phyloP scores from a whole-genome alignment of 2,329 filamentous ascomycete genomes.

The Aspergillus sp. region DNA sequence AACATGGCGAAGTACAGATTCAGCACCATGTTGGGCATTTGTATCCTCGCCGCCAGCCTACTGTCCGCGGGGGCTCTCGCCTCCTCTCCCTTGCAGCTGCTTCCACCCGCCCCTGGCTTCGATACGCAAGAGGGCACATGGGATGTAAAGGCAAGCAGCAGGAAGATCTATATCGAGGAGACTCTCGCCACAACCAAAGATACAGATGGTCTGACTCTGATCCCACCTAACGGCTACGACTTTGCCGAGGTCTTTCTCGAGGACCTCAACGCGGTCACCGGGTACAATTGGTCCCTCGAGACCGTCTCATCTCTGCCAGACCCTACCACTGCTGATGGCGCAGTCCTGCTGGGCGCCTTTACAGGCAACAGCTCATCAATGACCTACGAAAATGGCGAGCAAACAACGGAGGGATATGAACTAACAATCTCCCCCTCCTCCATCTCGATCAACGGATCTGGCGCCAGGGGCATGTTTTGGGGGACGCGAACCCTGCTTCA shows the following conservation, averaged over 20 bases:
- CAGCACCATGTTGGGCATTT: not conserved
- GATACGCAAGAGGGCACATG: not conserved
- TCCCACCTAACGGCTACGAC: constrained; percentile 55
- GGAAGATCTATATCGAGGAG: constrained; percentile 45
- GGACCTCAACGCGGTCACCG: constrained; percentile 50
- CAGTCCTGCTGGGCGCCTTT: constrained; percentile 47
- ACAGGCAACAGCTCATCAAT: constrained; percentile 29
- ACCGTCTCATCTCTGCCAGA: constrained; percentile 36
- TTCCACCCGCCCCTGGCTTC: constrained; percentile 1
- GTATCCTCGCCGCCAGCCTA: not conserved
- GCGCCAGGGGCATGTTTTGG: constrained; percentile 63
- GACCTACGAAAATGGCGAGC: constrained; percentile 53
- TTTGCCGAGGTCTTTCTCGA: constrained; percentile 54
- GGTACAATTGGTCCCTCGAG: constrained; percentile 48
- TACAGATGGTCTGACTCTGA: constrained; percentile 54
- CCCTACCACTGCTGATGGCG: constrained; percentile 39
- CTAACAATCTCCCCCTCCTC: constrained; percentile 42
- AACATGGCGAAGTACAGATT: not conserved
- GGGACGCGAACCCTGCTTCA: constrained; percentile 61
- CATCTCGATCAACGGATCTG: constrained; percentile 57
- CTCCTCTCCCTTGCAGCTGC: not conserved
- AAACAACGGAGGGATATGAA: constrained; percentile 57
- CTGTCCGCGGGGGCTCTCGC: not conserved
- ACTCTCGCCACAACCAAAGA: constrained; percentile 48
- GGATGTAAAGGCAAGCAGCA: not conserved